Base-by-base conservation (phyloP, 1,139 yeast species). In the Candida sp. region DNA sequence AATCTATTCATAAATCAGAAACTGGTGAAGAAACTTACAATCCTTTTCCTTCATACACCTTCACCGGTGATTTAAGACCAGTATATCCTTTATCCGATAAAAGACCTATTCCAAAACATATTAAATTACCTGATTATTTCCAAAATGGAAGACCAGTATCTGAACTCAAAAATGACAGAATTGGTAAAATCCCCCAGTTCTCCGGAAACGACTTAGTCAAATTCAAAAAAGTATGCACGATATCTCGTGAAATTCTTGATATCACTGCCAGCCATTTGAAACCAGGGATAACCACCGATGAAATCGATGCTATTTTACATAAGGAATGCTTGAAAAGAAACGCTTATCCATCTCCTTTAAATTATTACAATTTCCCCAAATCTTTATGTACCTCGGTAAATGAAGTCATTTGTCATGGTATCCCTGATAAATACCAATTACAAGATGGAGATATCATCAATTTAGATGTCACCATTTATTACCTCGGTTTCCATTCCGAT, bases 381-480 rank as follows among this genome's bases (percentile, higher is more conserved):
- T 84, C 95, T 29, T 79, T 89, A 38, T 95, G 99, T 68, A 89
- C 97, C 1, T 89, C 97, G 5, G 83, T 95, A 36, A 91, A 95
- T 64, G 99, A 93, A 69, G 84, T 90, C 46, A 87, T 93, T 49
- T 93, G 99, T 63, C 99, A 93, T 64, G 99, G 99, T 52, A 87
- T 93, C 47, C 99, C 99, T 22, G 99, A 93, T 64, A 77, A 87
- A 67, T 79, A 91, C 44, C 82, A 81, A 35, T 74, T 93, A 49
- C 70, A 88, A 61, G 98, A 93, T 56, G 99, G 99, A 43, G 99
- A 93, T 62, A 93, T 93, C 52, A 76, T 95, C 51, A 95, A 93
- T 62, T 70, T 93, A 52, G 99, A 93, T 62, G 89, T 93, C 40
- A 77, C 97, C 4, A 66, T 95, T 44, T 93, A 77, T 69, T 81